Conservation (phyloP, 306 rosid species). For the Ammopiptanthus mongolicus region DNA sequence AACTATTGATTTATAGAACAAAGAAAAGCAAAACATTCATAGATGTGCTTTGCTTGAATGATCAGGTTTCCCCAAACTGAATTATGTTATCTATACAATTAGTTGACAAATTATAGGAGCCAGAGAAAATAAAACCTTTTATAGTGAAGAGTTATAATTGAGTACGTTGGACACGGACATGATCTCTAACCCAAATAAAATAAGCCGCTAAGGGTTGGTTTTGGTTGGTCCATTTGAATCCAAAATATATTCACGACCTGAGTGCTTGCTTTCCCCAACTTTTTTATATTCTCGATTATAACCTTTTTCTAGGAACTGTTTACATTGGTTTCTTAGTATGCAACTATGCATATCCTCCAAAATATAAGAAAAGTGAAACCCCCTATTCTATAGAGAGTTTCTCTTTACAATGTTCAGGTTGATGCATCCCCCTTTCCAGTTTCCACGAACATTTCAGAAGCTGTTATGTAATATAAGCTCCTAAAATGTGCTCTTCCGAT, state of each 20-base stretch:
- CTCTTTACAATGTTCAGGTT: background rate
- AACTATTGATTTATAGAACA: background rate
- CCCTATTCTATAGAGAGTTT: background rate
- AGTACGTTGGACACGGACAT: background rate
- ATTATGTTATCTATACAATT: background rate
- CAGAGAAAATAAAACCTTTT: too few relatives aligned
- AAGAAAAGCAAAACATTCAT: background rate
- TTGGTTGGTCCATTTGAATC: background rate
- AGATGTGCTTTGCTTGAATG: background rate
- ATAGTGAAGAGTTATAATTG: background rate
- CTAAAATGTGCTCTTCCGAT: background rate
- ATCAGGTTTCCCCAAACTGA: background rate
- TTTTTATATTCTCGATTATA: conserved; percentile 12
- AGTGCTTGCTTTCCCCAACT: conserved; percentile 10
- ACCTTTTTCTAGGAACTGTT: background rate
- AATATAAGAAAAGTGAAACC: background rate
- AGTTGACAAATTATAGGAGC: background rate
- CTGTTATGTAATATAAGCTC: too few relatives aligned
- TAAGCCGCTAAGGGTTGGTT: background rate
- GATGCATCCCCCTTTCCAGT: conserved; percentile 6
- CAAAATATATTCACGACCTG: background rate
- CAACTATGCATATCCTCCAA: background rate
- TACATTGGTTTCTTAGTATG: background rate
- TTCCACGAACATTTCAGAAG: background rate
- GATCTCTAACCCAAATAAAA: background rate